Evolutionary conservation across 805 yeast genomes (phyloP).

Genomic region (Candida sithepensis): DNA sequence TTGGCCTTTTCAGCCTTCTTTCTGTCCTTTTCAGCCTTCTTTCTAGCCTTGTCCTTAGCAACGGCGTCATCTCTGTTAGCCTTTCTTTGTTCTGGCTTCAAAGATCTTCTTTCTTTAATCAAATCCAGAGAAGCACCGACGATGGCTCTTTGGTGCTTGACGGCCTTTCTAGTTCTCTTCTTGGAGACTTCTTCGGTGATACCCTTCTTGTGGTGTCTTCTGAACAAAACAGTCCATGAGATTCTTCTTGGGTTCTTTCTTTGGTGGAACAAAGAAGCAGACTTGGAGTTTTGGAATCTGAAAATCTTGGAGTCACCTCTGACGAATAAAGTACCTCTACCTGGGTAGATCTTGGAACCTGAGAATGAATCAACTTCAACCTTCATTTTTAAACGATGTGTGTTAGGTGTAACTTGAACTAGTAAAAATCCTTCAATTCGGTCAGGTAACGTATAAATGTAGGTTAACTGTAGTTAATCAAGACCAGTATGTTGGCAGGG

Average conservation of each 20-base stretch:
- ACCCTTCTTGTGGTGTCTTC: slow-evolving; percentile 99
- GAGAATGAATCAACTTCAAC: slow-evolving; percentile 99
- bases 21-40: slow-evolving; percentile 88
- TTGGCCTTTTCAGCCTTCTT: slow-evolving; percentile 94
- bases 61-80: slow-evolving; percentile 93
- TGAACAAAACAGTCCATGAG: slow-evolving; percentile 98
- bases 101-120: slow-evolving; percentile 95
- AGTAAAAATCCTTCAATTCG: too few species aligned
- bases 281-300: slow-evolving; percentile 98
- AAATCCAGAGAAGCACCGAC: slow-evolving; percentile 99
- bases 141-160: slow-evolving; percentile 98
- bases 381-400: slow-evolving; percentile 65
- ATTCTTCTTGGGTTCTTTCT: slow-evolving; percentile 99
- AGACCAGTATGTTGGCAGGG: too few species aligned
- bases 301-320: slow-evolving; percentile 99
- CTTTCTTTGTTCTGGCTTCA: slow-evolving; percentile 96
- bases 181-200: slow-evolving; percentile 96
- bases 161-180: slow-evolving; percentile 96
- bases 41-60: slow-evolving; percentile 78
- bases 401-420: not conserved
- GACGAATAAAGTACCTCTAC: slow-evolving; percentile 98
- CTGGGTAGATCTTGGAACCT: slow-evolving; percentile 99
- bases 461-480: not conserved
- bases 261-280: slow-evolving; percentile 97
- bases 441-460: not conserved